These are phyloP conservation scores for Trichoderma semiorbis DNA, from an alignment of 2,329 filamentous ascomycete species.

Conservation along the genomic window DNA sequence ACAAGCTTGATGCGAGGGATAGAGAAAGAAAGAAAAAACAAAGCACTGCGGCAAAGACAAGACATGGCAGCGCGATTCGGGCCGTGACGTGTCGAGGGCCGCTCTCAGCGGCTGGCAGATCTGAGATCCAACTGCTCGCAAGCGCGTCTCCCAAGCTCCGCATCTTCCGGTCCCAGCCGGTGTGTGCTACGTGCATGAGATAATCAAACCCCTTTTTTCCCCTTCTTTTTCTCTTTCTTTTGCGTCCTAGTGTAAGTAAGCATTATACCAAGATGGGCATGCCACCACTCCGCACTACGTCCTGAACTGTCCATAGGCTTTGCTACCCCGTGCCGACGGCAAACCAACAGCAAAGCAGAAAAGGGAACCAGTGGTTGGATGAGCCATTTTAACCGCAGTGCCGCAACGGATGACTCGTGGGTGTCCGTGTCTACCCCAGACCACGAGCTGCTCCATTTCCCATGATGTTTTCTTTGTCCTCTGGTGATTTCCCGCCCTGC, in stretches of 20 bases:
- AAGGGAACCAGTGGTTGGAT: not conserved
- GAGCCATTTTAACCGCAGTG: not conserved
- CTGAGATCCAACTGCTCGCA: conserved; percentile 8
- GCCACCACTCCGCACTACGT: not conserved
- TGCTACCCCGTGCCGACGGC: not conserved
- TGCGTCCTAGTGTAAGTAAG: not conserved
- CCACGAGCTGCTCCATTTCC: not conserved
- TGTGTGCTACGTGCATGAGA: not conserved
- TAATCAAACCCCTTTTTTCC: not conserved
- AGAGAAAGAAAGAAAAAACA: not conserved
- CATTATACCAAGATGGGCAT: not conserved
- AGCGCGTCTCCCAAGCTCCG: not conserved
- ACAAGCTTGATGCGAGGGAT: not conserved
- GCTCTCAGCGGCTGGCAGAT: conserved; percentile 6
- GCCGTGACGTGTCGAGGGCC: conserved; percentile 13
- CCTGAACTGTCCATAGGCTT: not conserved
- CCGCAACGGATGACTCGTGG: not conserved
- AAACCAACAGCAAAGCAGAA: not conserved
- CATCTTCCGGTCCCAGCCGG: conserved; percentile 11
- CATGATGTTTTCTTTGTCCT: not conserved
- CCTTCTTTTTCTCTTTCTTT: not conserved
- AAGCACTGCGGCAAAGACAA: not conserved
- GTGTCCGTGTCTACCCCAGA: not conserved
- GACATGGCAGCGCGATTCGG: conserved; percentile 12
- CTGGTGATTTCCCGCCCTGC: not conserved